A percentile compares a stretch with the other conserved stretches of the same genome.
Evolutionary conservation across 495 filamentous ascomycete genomes (phyloP).

Genomic region (Hypoxylon fuscum): DNA sequence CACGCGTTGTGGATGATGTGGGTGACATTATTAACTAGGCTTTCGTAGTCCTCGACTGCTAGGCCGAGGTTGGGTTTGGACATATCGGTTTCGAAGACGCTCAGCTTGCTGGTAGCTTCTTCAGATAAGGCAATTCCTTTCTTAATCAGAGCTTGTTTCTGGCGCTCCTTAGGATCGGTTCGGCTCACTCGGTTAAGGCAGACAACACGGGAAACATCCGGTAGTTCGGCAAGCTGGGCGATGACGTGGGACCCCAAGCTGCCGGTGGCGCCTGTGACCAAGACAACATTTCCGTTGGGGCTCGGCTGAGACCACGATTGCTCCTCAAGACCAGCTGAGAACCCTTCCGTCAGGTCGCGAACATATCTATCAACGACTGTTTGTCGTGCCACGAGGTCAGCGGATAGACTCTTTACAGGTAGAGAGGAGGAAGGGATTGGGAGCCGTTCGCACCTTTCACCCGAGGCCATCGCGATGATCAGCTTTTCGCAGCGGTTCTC

Average conservation of each 20-base stretch:
- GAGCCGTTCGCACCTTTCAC: constrained; percentile 43
- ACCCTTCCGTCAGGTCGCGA: constrained; percentile 24
- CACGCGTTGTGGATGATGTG: constrained; percentile 68
- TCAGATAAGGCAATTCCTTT: constrained; percentile 45
- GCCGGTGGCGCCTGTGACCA: constrained; percentile 64
- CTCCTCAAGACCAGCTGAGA: constrained; percentile 28
- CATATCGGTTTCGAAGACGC: constrained; percentile 59
- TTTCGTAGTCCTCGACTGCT: constrained; percentile 44
- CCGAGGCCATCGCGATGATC: constrained; percentile 56
- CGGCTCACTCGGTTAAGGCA: constrained; percentile 59
- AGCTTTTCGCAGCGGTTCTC: constrained; percentile 57
- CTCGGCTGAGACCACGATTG: constrained; percentile 20
- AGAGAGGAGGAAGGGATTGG: constrained; percentile 33
- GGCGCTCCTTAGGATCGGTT: constrained; percentile 43
- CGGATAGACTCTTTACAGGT: constrained; percentile 34
- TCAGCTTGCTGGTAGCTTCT: constrained; percentile 30
- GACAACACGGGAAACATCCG: constrained; percentile 49
- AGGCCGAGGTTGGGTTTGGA: constrained; percentile 60
- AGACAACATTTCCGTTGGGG: constrained; percentile 48
- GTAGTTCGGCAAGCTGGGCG: constrained; percentile 44
- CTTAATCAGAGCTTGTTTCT: constrained; percentile 48
- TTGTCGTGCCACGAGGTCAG: constrained; percentile 45
- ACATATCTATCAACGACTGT: constrained; percentile 36
- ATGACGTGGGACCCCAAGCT: constrained; percentile 61
- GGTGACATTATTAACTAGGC: constrained; percentile 54